Evolutionary conservation across 2,329 filamentous ascomycete species (phyloP), one percentile per base, ranked within the genome.

Genomic region (Phyllosticta capitalensis): DNA sequence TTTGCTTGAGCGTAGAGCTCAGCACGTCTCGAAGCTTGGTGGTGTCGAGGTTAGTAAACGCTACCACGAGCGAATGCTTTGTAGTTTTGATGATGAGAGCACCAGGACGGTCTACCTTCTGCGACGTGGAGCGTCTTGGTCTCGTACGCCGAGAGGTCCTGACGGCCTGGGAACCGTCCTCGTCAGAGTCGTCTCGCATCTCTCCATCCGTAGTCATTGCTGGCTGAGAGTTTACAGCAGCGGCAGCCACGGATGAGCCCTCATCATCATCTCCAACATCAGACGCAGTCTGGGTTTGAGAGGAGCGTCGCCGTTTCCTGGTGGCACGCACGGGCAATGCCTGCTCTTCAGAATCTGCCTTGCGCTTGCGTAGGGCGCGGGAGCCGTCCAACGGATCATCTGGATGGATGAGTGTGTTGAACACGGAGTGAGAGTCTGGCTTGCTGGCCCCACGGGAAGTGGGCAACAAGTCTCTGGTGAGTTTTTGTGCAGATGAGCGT

Each of bases 341-440:
- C 63, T 89, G 78, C 60, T 84, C 82, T 12, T 82, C 78, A 2
- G 88, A 87, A 1, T 89, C 90, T 19, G 89, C 86, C 72, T 92
- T 95, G 58, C 92, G 84, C 74, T 95, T 95, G 62, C 92, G 83
- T 61, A 95, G 76, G 30, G 88, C 83, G 57, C 90, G 86, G 9
- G 89, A 86, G 52, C 87, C 88, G 71, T 92, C 88, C 76, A 87
- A 79, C 7, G 86, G 81, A 67, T 90, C 87, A 63, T 88, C 87
- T 57, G 88, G 83, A 58, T 88, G 78, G 45, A 88, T 85, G 10
- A 88, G 76, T 59, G 85, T 85, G 64, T 88, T 88, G 72, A 91
- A 91, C 26, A 90, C 83, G 0, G 89, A 91, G 71, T 90, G 87
- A 17, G 88, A 89, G 62, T 85, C 85, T 17, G 85, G 81, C 62